Evolutionary conservation across 768 basidiomycete species (phyloP).

Genomic region (Trichaptum fuscoviolaceum): DNA sequence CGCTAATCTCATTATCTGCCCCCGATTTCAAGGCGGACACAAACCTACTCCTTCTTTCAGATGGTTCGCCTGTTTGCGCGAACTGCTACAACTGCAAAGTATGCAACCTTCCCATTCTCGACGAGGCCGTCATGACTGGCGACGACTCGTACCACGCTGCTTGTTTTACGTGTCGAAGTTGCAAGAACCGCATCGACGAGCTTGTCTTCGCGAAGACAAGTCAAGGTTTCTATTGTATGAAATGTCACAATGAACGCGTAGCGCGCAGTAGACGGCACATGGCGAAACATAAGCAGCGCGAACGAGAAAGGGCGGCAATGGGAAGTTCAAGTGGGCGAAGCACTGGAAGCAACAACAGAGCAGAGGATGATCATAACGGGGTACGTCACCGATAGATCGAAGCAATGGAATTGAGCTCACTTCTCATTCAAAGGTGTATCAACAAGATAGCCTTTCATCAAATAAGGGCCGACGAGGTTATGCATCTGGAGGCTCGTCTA

Average conservation of each 20-base stretch:
- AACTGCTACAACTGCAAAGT: constrained; percentile 95
- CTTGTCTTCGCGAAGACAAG: constrained; percentile 98
- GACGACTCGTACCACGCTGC: constrained; percentile 98
- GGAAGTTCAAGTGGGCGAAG: constrained; percentile 17
- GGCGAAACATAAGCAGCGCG: constrained; percentile 72
- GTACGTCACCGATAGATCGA: background rate
- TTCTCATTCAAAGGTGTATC: background rate
- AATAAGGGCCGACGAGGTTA: background rate
- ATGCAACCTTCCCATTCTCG: constrained; percentile 89
- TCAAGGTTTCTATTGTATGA: constrained; percentile 98
- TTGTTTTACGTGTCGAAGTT: constrained; percentile 97
- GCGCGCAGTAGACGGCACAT: constrained; percentile 87
- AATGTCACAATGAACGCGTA: constrained; percentile 96
- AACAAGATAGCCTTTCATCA: background rate
- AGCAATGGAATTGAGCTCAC: background rate
- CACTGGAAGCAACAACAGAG: background rate
- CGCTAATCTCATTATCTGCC: background rate
- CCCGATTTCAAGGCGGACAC: constrained; percentile 66
- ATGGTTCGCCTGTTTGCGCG: constrained; percentile 95
- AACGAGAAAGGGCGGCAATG: constrained; percentile 38
- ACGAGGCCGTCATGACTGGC: constrained; percentile 99
- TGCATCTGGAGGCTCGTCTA: background rate
- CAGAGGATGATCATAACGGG: background rate
- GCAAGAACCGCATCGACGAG: constrained; percentile 92
- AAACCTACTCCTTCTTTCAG: constrained; percentile 92